phyloP scores from a whole-genome alignment of 768 basidiomycete genomes.

The Naganishia onofrii region DNA sequence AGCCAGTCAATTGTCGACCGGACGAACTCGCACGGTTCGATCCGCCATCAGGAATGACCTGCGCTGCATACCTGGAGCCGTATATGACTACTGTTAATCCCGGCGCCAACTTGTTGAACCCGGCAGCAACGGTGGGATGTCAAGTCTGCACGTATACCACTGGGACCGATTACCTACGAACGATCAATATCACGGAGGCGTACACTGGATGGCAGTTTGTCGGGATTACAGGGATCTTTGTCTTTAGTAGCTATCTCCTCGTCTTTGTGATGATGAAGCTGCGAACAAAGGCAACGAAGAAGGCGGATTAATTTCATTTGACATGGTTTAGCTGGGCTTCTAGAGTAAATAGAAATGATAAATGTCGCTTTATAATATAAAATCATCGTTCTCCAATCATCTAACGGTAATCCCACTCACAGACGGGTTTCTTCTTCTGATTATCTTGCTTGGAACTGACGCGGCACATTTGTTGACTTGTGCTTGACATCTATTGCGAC shows the following conservation, averaged over 20 bases:
- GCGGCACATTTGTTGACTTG: no score
- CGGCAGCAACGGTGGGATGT: slow-evolving; percentile 37
- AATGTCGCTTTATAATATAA: no score
- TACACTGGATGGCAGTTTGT: slow-evolving; percentile 39
- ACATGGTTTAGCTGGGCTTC: no score
- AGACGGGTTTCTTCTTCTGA: no score
- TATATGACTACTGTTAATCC: slow-evolving; percentile 39
- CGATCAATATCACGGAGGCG: slow-evolving; percentile 37
- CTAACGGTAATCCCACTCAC: no score
- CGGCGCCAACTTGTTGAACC: slow-evolving; percentile 30
- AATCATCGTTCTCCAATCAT: no score
- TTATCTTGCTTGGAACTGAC: no score
- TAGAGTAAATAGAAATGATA: no score
- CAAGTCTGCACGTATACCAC: slow-evolving; percentile 42
- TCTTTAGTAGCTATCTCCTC: slow-evolving; percentile 34
- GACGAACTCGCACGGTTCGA: slow-evolving; percentile 42
- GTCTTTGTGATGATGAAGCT: slow-evolving; percentile 42
- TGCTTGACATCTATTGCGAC: no score
- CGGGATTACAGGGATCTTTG: slow-evolving; percentile 37
- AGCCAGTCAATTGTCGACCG: slow-evolving; percentile 42
- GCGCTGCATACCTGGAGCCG: slow-evolving; percentile 42
- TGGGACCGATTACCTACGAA: slow-evolving; percentile 44
- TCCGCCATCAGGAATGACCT: slow-evolving; percentile 46
- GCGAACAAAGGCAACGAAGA: slow-evolving; percentile 45
- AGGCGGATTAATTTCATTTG: slow-evolving; percentile 33